phyloP scores from a whole-genome alignment of 169 alveolate species.

The Cryptosporidium viatorum region DNA sequence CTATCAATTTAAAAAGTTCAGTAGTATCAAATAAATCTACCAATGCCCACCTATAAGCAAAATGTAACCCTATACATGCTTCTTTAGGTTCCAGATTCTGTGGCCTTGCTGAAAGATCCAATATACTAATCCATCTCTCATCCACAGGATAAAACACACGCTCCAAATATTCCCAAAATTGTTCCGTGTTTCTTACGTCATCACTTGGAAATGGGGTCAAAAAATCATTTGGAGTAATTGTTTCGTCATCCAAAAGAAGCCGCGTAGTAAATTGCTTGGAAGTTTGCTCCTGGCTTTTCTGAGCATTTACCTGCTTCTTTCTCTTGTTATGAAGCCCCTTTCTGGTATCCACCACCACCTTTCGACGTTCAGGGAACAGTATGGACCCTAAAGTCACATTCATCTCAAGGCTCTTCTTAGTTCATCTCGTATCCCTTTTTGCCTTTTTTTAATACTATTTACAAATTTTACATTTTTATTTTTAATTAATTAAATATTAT shows the following conservation, averaged over 20 bases:
- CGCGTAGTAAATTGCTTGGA: conserved; percentile 75
- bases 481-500: background rate
- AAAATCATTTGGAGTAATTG: conserved; percentile 71
- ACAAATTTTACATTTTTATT: background rate
- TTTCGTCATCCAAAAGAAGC: conserved; percentile 75
- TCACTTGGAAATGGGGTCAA: conserved; percentile 70
- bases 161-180: conserved; percentile 70
- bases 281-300: conserved; percentile 71
- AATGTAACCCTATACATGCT: conserved; percentile 58
- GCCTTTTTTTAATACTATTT: background rate
- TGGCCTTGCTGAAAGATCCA: conserved; percentile 72
- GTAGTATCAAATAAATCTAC: conserved; percentile 54
- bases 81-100: conserved; percentile 18
- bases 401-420: conserved; percentile 27
- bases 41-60: conserved; percentile 73
- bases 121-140: conserved; percentile 47
- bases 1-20: conserved; percentile 51
- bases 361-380: conserved; percentile 75
- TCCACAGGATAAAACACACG: conserved; percentile 74
- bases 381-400: conserved; percentile 76
- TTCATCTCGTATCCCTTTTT: conserved; percentile 18
- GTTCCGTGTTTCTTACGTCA: conserved; percentile 66
- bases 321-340: conserved; percentile 68
- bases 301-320: conserved; percentile 56
- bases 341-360: conserved; percentile 24